Evolutionary conservation across 768 basidiomycete genomes (phyloP).

Genomic region (Sarcodon sp.): DNA sequence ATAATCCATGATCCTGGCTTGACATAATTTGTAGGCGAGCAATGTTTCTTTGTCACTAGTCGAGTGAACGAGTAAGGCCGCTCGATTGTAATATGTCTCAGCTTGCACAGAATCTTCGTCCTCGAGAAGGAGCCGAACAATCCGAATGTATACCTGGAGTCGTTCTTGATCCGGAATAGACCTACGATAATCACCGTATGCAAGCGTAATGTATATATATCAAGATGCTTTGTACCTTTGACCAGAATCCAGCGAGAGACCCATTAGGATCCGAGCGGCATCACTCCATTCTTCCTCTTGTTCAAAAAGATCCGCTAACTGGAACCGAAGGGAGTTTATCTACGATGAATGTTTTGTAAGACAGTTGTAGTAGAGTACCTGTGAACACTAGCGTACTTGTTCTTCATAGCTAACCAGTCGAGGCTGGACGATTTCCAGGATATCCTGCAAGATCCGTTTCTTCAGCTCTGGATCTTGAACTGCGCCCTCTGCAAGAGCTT

Average conservation of each 20-base stretch:
- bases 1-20: slow-evolving; percentile 92
- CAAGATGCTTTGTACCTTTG: slow-evolving; percentile 44
- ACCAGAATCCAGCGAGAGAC: slow-evolving; percentile 83
- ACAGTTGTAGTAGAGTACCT: neutral
- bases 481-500: slow-evolving; percentile 40
- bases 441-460: slow-evolving; percentile 66
- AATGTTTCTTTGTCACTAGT: slow-evolving; percentile 68
- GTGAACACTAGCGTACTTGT: slow-evolving; percentile 44
- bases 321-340: slow-evolving; percentile 75
- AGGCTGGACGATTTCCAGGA: slow-evolving; percentile 57
- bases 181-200: neutral
- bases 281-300: slow-evolving; percentile 88
- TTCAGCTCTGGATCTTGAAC: slow-evolving; percentile 43
- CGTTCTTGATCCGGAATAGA: slow-evolving; percentile 60
- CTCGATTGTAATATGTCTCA: slow-evolving; percentile 97
- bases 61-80: slow-evolving; percentile 77
- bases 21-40: slow-evolving; percentile 81
- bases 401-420: slow-evolving; percentile 90
- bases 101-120: slow-evolving; percentile 96
- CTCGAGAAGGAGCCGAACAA: slow-evolving; percentile 87
- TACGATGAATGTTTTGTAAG: slow-evolving; percentile 17
- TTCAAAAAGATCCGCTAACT: slow-evolving; percentile 87
- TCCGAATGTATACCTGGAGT: slow-evolving; percentile 82
- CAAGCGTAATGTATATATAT: neutral
- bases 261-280: slow-evolving; percentile 85